Conservation (phyloP, 495 filamentous ascomycete species). For the Neurospora tetrasperma region DNA sequence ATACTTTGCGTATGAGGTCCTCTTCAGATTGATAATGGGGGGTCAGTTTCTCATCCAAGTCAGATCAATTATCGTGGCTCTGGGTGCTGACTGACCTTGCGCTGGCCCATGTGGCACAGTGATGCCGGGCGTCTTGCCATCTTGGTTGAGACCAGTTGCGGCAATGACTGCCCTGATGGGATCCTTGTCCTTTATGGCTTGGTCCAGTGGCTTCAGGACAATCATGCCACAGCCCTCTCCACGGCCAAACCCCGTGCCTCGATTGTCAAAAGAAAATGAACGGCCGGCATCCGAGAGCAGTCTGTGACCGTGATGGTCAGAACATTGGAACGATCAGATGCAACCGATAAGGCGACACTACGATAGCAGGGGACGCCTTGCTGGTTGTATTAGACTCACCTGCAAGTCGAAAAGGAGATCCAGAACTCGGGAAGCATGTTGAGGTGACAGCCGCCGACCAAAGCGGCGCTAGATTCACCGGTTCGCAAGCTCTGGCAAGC, state of each 20-base stretch:
- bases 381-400: constrained; percentile 10
- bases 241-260: constrained; percentile 55
- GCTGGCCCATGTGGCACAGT: constrained; percentile 46
- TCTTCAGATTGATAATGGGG: constrained; percentile 13
- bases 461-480: constrained; percentile 36
- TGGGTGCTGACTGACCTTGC: constrained; percentile 33
- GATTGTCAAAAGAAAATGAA: constrained; percentile 51
- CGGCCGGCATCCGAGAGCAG: constrained; percentile 57
- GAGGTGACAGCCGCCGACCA: constrained; percentile 49
- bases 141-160: constrained; percentile 48
- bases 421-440: constrained; percentile 48
- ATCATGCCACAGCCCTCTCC: constrained; percentile 53
- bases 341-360: constrained; percentile 42
- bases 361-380: constrained; percentile 15
- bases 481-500: constrained; percentile 72
- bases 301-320: constrained; percentile 6
- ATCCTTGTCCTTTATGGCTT: constrained; percentile 46
- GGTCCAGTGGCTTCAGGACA: constrained; percentile 49
- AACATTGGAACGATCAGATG: constrained; percentile 39
- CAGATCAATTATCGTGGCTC: not conserved
- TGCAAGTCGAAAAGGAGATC: constrained; percentile 36
- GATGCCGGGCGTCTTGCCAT: constrained; percentile 50
- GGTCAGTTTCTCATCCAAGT: constrained; percentile 8
- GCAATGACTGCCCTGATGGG: constrained; percentile 54
- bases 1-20: constrained; percentile 36